phyloP scores from a whole-genome alignment of 495 filamentous ascomycete species.

The Arthonia radiata region DNA sequence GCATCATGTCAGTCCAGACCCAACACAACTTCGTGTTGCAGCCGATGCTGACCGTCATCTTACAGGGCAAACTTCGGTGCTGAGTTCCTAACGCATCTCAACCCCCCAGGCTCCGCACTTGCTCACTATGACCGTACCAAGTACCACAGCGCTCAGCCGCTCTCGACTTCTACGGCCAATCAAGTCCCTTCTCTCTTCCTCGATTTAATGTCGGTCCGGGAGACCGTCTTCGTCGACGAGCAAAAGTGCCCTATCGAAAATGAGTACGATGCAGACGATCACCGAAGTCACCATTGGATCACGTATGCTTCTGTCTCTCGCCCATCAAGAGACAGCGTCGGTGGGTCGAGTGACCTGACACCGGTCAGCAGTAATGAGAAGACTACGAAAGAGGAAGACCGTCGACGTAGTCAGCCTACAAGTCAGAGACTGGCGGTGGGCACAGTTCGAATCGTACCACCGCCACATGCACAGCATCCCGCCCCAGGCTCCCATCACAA shows the following conservation, averaged over 20 bases:
- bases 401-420: constrained; percentile 4
- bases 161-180: too few relatives aligned
- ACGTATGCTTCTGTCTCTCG: constrained; percentile 30
- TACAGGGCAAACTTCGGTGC: too few relatives aligned
- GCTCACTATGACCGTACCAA: constrained; percentile 19
- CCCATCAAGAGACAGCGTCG: constrained; percentile 6
- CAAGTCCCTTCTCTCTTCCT: constrained; percentile 38
- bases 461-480: constrained; percentile 39
- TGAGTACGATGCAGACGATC: constrained; percentile 64
- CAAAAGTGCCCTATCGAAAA: constrained; percentile 38
- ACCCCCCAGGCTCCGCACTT: constrained; percentile 16
- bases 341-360: too few relatives aligned
- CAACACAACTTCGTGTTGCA: too few relatives aligned
- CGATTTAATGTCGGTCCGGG: constrained; percentile 57
- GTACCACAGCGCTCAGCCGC: constrained; percentile 18
- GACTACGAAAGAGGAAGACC: constrained; percentile 2
- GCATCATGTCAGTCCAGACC: too few relatives aligned
- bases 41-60: too few relatives aligned
- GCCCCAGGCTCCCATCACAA: constrained; percentile 10
- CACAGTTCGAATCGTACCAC: constrained; percentile 54
- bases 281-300: constrained; percentile 60
- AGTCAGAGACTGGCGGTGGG: constrained; percentile 30
- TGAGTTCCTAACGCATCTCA: too few relatives aligned
- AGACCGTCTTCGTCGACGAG: constrained; percentile 53
- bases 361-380: too few relatives aligned